Percentiles rank a stretch among this genome's conserved stretches.
Conservation (phyloP, 306 rosid species). For the Adenanthera pavonina region DNA sequence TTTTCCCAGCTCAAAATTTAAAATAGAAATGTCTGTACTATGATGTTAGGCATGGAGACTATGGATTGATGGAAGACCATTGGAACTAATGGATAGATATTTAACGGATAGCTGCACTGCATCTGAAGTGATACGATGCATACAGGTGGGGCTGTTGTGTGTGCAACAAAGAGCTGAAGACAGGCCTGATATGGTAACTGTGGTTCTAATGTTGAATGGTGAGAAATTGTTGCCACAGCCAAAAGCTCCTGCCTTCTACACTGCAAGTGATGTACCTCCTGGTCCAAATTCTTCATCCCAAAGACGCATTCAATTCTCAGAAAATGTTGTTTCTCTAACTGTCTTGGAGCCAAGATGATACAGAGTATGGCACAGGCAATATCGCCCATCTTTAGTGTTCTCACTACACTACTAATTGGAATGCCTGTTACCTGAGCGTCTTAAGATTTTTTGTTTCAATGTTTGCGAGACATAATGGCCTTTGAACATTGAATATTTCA, state of each 20-base stretch:
- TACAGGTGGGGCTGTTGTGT: slow-evolving; percentile 39
- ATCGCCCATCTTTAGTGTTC: not conserved
- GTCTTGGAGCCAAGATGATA: not conserved
- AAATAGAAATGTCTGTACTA: not conserved
- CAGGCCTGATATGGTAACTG: slow-evolving; percentile 41
- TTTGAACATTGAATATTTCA: too few relatives aligned
- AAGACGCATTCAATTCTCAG: not conserved
- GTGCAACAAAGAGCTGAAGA: slow-evolving; percentile 38
- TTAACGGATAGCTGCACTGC: not conserved
- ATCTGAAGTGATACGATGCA: slow-evolving; percentile 24
- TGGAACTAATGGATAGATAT: not conserved
- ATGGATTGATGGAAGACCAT: not conserved
- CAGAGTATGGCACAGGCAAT: not conserved
- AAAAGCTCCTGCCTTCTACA: slow-evolving; percentile 34
- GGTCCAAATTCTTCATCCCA: not conserved
- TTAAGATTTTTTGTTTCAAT: too few relatives aligned
- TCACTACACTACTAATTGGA: too few relatives aligned
- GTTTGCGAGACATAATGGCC: too few relatives aligned
- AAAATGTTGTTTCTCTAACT: slow-evolving; percentile 30
- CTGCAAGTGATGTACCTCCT: not conserved
- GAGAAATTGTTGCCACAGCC: slow-evolving; percentile 32
- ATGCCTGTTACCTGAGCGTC: too few relatives aligned
- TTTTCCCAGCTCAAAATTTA: not conserved
- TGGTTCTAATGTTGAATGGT: slow-evolving; percentile 38
- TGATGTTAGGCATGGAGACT: not conserved